Conservation (phyloP, 345 rosid species). For the Euphorbia tirucalli region DNA sequence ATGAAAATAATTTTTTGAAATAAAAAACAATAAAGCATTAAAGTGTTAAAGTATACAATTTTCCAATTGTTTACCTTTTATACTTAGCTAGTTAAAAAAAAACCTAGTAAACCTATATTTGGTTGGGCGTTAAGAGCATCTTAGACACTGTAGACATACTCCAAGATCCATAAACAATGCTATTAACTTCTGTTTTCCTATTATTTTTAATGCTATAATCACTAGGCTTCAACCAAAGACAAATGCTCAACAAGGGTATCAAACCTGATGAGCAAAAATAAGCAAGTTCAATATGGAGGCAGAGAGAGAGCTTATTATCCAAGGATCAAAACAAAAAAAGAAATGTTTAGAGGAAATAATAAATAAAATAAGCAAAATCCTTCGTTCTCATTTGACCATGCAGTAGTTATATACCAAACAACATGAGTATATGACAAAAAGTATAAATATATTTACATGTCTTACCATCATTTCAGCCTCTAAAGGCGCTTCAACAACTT, state of each 20-base stretch:
- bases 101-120: too few species aligned
- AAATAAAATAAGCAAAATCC: not conserved
- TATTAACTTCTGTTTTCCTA: not conserved
- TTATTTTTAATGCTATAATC: too few species aligned
- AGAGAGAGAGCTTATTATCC: not conserved
- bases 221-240: too few species aligned
- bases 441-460: not conserved
- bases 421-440: slow-evolving; percentile 5
- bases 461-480: slow-evolving; percentile 90
- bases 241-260: not conserved
- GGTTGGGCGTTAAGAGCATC: too few species aligned
- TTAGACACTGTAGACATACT: not conserved
- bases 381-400: not conserved
- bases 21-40: too few species aligned
- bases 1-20: too few species aligned
- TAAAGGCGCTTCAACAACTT: slow-evolving; percentile 87
- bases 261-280: not conserved
- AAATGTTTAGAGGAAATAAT: not conserved
- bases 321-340: not conserved
- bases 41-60: too few species aligned
- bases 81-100: not conserved
- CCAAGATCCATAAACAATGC: not conserved
- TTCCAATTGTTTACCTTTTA: too few species aligned
- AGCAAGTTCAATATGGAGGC: too few species aligned
- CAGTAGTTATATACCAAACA: not conserved